These are phyloP conservation scores for Stylonectria norvegica DNA, from an alignment of 2,329 filamentous ascomycete species.

Conservation along the genomic window DNA sequence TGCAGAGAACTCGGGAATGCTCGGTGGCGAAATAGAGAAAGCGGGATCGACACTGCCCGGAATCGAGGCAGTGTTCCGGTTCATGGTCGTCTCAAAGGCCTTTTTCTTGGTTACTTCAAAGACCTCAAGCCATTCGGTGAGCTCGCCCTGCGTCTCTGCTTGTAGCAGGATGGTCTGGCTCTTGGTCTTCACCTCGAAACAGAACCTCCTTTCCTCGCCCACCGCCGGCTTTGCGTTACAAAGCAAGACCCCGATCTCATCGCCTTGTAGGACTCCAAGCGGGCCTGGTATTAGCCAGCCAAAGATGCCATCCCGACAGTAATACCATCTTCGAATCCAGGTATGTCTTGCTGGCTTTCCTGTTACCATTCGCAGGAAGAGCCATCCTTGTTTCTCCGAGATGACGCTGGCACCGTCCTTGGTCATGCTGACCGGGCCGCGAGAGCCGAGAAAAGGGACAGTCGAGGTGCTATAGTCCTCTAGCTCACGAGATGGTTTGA, in stretches of 20 bases:
- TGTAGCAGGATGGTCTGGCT: conserved; percentile 86
- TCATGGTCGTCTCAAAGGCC: conserved; percentile 72
- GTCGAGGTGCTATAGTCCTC: conserved; percentile 91
- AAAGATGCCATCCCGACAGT: conserved; percentile 92
- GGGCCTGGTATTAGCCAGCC: conserved; percentile 85
- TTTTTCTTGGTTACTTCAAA: conserved; percentile 94
- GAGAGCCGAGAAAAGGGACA: conserved; percentile 77
- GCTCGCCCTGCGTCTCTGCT: conserved; percentile 84
- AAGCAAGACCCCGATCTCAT: conserved; percentile 90
- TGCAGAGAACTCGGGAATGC: conserved; percentile 86
- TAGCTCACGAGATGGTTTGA: conserved; percentile 82
- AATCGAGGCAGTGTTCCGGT: conserved; percentile 44
- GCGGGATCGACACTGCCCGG: conserved; percentile 64
- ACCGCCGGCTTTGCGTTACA: conserved; percentile 90
- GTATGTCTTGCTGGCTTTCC: conserved; percentile 87
- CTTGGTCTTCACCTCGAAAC: conserved; percentile 98
- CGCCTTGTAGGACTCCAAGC: conserved; percentile 88
- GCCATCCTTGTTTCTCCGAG: conserved; percentile 89
- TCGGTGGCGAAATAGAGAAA: conserved; percentile 87
- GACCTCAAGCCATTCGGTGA: conserved; percentile 91
- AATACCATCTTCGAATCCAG: conserved; percentile 93
- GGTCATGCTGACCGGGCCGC: conserved; percentile 60
- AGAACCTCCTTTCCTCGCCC: conserved; percentile 90
- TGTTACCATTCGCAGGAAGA: conserved; percentile 76
- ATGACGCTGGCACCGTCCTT: conserved; percentile 48